phyloP scores from a whole-genome alignment of 192 early-diverging fungal species.

The Chytriomyces sp. region DNA sequence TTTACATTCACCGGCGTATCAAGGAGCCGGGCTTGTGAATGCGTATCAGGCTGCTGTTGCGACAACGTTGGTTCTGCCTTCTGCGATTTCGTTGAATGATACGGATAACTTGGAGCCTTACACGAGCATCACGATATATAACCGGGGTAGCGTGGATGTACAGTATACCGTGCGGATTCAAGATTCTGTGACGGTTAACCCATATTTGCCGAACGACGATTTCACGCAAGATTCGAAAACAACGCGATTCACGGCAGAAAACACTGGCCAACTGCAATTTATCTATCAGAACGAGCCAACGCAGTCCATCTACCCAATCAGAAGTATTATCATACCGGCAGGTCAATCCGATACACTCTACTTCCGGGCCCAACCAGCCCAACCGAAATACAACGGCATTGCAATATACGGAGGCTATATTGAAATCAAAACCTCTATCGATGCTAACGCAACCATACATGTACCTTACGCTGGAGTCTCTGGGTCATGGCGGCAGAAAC shows the following conservation, averaged over 20 bases:
- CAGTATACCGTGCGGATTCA: slow-evolving; percentile 33
- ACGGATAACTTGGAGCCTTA: slow-evolving; percentile 24
- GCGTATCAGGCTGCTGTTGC: slow-evolving; percentile 63
- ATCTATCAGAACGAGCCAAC: background rate
- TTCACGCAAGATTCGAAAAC: slow-evolving; percentile 9
- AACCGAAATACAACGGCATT: slow-evolving; percentile 3
- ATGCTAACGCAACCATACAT: background rate
- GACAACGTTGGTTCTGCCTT: slow-evolving; percentile 58
- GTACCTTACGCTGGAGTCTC: slow-evolving; percentile 23
- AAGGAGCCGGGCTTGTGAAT: slow-evolving; percentile 80
- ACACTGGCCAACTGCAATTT: slow-evolving; percentile 1
- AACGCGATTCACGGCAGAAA: slow-evolving; percentile 22
- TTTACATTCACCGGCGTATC: slow-evolving; percentile 64
- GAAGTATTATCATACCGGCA: slow-evolving; percentile 36
- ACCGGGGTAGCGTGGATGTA: slow-evolving; percentile 22
- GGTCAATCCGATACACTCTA: slow-evolving; percentile 36
- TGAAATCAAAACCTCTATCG: slow-evolving; percentile 4
- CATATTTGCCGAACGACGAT: slow-evolving; percentile 29
- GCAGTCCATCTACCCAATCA: background rate
- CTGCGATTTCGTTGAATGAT: slow-evolving; percentile 44
- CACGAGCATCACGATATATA: slow-evolving; percentile 33
- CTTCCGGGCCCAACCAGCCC: slow-evolving; percentile 38
- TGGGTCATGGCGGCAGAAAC: slow-evolving; percentile 25
- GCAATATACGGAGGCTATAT: slow-evolving; percentile 42
- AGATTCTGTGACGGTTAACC: slow-evolving; percentile 23